phyloP scores from a whole-genome alignment of 208 protist genomes.

The Leishmania gerbilli region DNA sequence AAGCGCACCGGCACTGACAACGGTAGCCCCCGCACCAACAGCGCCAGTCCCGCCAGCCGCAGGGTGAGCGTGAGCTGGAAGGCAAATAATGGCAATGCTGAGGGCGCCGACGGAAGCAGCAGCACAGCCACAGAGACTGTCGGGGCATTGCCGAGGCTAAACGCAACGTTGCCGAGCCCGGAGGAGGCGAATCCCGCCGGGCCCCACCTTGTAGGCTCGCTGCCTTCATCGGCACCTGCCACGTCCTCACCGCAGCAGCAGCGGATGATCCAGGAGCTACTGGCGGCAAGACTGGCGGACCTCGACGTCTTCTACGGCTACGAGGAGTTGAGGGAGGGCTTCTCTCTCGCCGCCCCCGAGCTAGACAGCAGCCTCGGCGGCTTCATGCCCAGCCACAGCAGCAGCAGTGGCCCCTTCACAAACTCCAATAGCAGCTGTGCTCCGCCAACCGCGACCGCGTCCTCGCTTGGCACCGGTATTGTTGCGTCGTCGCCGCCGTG shows the following conservation, averaged over 20 bases:
- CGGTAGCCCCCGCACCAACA: neutral
- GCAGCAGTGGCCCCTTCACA: neutral
- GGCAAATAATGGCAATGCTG: neutral
- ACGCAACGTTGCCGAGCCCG: neutral
- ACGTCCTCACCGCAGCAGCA: neutral
- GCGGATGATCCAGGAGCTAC: constrained; percentile 4
- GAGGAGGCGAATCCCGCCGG: neutral
- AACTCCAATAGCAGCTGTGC: neutral
- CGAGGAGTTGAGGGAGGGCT: constrained; percentile 26
- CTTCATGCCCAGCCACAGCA: neutral
- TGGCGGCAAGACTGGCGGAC: constrained; percentile 18
- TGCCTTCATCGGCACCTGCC: neutral
- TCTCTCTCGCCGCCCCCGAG: neutral
- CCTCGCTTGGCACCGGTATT: neutral
- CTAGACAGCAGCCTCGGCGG: neutral
- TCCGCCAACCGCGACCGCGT: neutral
- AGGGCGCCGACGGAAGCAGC: neutral
- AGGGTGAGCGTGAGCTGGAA: neutral
- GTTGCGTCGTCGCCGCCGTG: neutral
- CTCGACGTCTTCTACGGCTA: constrained; percentile 32
- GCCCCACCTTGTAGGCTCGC: neutral
- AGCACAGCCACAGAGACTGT: neutral
- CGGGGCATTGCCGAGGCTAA: neutral
- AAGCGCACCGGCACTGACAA: neutral
- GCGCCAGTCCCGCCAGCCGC: constrained; percentile 2